Base-by-base conservation (phyloP, 352 stramenopile species). In the Phytophthora agathidicida region DNA sequence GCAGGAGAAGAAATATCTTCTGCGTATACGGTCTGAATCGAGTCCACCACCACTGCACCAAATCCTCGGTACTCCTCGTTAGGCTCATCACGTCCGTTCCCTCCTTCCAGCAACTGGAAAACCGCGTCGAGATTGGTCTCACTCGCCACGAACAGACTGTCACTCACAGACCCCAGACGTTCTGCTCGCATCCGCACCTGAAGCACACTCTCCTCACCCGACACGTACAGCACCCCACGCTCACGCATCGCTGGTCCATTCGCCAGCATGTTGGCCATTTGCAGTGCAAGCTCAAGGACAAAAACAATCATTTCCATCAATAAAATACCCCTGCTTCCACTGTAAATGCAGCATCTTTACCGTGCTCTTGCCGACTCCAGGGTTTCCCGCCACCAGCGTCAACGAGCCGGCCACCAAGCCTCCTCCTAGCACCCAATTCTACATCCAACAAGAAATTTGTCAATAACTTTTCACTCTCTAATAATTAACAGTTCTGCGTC, bases 11-110 rank as follows among this genome's bases (percentile, higher is more conserved):
- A 64, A 17, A 94, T 89, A 16, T 97, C 85, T 33, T 91, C 77
- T 30, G 87, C 96, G 45, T 93, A 92, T 42, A 99, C 89, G 2
- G 96, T 99, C 80, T 99, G 96, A 65, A 99, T 99, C 9, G 91
- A 98, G 60, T 99, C 96, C 32, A 99, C 81, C 20, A 99, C 87
- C 7, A 99, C 68, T 14, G 78, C 83, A 2, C 69, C 75, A 57
- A 93, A 94, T 14, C 51, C 27, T 20, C 42, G 16, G 19, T 49
- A 47, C 13, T 47, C 56, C 5, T 62, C 32, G 22, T 33, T 23
- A 37, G 33, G 31, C 10, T 13, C 17, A 6, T 30, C 8, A 20
- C 26, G 28, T 56, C 35, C 30, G n/a, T 37, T 50, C 19, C 66
- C 58, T 53, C 22, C 33, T 63, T 88, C 65, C 48, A 94, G 68